Conservation (phyloP, 768 basidiomycete species). For the Naganishia kalamii region DNA sequence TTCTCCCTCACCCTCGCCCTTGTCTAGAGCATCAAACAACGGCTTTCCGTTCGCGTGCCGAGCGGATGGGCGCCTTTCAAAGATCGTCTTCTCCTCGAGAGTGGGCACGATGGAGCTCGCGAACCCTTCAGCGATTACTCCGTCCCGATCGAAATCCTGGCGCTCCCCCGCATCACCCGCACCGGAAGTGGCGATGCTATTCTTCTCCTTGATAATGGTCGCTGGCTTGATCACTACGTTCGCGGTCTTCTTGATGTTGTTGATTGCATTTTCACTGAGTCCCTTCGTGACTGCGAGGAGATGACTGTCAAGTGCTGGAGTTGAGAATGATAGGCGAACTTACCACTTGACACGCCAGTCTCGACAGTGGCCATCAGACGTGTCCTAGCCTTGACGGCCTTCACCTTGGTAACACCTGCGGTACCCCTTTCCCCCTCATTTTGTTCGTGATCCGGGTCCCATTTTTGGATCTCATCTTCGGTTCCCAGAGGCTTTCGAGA, state of each 20-base stretch:
- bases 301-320: conserved; percentile 17
- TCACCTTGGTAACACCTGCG: conserved; percentile 39
- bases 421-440: conserved; percentile 32
- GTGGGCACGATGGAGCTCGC: conserved; percentile 62
- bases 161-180: conserved; percentile 54
- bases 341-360: conserved; percentile 35
- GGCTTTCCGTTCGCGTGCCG: conserved; percentile 41
- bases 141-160: conserved; percentile 54
- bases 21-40: conserved; percentile 38
- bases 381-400: conserved; percentile 36
- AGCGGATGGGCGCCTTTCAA: conserved; percentile 51
- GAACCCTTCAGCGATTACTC: conserved; percentile 56
- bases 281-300: conserved; percentile 40
- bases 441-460: conserved; percentile 72
- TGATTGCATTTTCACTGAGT: conserved; percentile 40
- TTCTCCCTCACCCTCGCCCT: conserved; percentile 23
- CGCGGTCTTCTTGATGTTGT: conserved; percentile 47
- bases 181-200: conserved; percentile 31
- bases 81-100: conserved; percentile 61
- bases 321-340: conserved; percentile 17
- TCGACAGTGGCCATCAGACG: conserved; percentile 36
- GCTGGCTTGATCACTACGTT: conserved; percentile 52
- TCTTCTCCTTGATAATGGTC: conserved; percentile 37
- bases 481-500: conserved; percentile 53
- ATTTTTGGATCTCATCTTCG: conserved; percentile 55